Percentiles rank a stretch among this genome's conserved stretches.
Conservation (phyloP, 2,329 filamentous ascomycete species). For the Penicillium sp. region DNA sequence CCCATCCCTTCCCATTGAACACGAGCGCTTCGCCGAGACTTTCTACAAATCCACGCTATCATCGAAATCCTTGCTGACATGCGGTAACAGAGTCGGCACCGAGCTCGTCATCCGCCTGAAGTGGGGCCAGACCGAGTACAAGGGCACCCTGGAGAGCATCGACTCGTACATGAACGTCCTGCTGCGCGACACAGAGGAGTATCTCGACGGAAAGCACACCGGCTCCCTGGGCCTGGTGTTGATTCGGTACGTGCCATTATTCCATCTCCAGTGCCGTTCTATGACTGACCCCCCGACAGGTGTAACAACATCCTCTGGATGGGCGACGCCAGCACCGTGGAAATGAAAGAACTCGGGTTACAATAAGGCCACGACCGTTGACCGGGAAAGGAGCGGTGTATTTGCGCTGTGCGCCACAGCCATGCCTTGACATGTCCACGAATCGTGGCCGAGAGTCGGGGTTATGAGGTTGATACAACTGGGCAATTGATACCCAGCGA, state of each 20-base stretch:
- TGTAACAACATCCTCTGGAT: constrained; percentile 99
- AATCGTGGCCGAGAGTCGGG: too few species aligned
- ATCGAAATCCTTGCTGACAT: background rate
- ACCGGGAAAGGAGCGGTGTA: background rate
- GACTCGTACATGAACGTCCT: constrained; percentile 99
- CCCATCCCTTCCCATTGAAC: background rate
- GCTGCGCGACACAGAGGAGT: constrained; percentile 86
- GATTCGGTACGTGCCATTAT: constrained; percentile 64
- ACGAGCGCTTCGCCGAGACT: background rate
- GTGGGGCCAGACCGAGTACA: constrained; percentile 98
- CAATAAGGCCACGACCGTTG: constrained; percentile 20
- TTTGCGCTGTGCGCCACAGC: background rate
- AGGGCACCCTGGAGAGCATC: constrained; percentile 84
- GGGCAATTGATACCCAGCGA: background rate
- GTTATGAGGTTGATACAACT: background rate
- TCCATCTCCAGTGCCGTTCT: too few species aligned
- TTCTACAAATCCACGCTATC: background rate
- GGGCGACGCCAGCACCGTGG: constrained; percentile 54
- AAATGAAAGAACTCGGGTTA: constrained; percentile 46
- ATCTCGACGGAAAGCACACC: constrained; percentile 80
- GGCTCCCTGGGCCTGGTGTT: constrained; percentile 86
- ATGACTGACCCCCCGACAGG: constrained; percentile 41
- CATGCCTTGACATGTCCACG: too few species aligned
- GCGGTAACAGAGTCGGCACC: constrained; percentile 69
- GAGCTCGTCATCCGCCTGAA: constrained; percentile 89